Conservation (phyloP, 2,329 filamentous ascomycete species). For the Alternaria sp. region DNA sequence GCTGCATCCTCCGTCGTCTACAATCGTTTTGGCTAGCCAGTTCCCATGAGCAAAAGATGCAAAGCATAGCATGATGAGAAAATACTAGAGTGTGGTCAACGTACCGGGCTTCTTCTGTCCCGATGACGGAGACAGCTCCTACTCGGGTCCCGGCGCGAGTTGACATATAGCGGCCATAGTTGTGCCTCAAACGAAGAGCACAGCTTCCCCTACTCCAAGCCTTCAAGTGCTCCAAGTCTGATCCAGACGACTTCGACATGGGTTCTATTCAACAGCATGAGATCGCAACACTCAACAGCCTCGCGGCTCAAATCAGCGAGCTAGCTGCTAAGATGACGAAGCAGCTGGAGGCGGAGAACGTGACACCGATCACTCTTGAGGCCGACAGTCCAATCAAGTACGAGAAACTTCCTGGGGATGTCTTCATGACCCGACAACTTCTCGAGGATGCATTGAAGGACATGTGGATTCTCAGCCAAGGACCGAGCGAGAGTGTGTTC, state of each 20-base stretch:
- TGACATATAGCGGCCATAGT: neutral
- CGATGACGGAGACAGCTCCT: neutral
- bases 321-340: conserved; percentile 53
- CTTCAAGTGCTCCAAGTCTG: neutral
- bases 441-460: conserved; percentile 57
- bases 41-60: neutral
- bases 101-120: neutral
- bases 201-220: neutral
- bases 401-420: conserved; percentile 51
- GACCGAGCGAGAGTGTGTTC: conserved; percentile 60
- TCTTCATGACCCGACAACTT: conserved; percentile 54
- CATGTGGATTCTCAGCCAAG: conserved; percentile 56
- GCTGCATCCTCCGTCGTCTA: neutral
- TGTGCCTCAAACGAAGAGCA: neutral
- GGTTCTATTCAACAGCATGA: conserved; percentile 24
- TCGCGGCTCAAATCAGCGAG: conserved; percentile 56
- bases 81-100: neutral
- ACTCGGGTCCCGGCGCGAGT: neutral
- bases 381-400: conserved; percentile 54
- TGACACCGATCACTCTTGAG: conserved; percentile 53
- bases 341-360: conserved; percentile 52
- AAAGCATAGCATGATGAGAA: neutral
- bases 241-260: conserved; percentile 12
- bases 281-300: conserved; percentile 49
- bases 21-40: neutral